A percentile compares a stretch with the other conserved stretches of the same genome.
phyloP scores from a whole-genome alignment of 2,329 filamentous ascomycete species.

The Epichloe festucae region DNA sequence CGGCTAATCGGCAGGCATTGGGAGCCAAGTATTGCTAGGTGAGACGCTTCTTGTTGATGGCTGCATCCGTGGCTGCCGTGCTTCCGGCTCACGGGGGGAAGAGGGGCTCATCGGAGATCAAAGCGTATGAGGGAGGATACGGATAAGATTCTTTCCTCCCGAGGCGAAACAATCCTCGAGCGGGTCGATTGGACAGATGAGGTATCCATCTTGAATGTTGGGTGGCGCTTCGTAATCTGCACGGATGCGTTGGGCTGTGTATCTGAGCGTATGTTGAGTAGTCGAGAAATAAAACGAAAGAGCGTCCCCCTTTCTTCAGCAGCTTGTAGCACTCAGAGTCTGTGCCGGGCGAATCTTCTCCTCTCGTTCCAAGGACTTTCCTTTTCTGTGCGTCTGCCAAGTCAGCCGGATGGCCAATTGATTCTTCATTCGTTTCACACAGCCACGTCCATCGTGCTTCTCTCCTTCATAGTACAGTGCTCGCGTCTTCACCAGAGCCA shows the following conservation, averaged over 20 bases:
- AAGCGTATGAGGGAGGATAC: background rate
- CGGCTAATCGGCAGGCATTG: background rate
- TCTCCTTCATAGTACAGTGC: no score
- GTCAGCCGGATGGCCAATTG: background rate
- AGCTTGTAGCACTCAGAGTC: background rate
- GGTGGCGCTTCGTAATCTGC: background rate
- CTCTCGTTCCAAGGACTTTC: background rate
- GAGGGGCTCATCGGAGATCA: no score
- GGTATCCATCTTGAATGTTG: background rate
- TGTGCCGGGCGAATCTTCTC: background rate
- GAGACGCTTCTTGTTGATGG: constrained; percentile 1
- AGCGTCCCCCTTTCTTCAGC: background rate
- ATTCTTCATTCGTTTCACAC: background rate
- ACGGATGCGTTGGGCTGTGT: background rate
- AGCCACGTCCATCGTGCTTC: no score
- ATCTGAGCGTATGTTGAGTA: background rate
- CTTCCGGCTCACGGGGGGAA: background rate
- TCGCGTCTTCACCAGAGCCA: no score
- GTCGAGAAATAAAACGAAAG: background rate
- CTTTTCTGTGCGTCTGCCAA: background rate
- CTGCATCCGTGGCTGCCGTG: background rate
- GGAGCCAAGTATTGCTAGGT: background rate
- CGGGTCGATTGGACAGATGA: background rate
- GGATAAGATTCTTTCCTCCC: background rate
- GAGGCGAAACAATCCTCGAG: background rate